Evolutionary conservation across 1,139 yeast genomes (phyloP).

Genomic region (Yamadazyma dushanensis): DNA sequence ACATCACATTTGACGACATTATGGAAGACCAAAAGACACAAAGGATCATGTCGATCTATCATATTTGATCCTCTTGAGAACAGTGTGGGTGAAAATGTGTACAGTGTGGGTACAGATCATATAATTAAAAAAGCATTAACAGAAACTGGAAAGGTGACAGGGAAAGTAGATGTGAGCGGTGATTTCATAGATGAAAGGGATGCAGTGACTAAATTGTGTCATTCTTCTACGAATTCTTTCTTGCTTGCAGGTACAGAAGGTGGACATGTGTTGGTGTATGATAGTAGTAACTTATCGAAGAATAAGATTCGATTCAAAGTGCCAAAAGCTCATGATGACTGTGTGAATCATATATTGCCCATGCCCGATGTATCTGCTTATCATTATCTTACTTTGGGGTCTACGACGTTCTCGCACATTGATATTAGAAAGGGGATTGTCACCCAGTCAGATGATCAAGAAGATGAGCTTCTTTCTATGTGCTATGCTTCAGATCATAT

Average conservation of each 20-base stretch:
- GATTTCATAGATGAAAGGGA: conserved; percentile 30
- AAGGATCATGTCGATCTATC: conserved; percentile 80
- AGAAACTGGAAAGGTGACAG: conserved; percentile 72
- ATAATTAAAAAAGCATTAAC: conserved; percentile 74
- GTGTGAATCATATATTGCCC: conserved; percentile 71
- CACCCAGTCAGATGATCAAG: conserved; percentile 81
- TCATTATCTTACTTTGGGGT: conserved; percentile 79
- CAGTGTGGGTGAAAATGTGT: conserved; percentile 54
- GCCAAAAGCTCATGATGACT: conserved; percentile 64
- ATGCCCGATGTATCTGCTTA: conserved; percentile 73
- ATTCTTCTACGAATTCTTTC: conserved; percentile 63
- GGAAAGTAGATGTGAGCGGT: conserved; percentile 41
- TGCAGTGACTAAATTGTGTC: conserved; percentile 60
- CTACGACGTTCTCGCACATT: conserved; percentile 76
- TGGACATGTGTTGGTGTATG: conserved; percentile 65
- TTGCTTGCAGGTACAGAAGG: conserved; percentile 77
- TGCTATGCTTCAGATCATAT: conserved; percentile 55
- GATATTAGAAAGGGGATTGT: conserved; percentile 73
- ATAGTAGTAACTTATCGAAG: conserved; percentile 49
- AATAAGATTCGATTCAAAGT: conserved; percentile 42
- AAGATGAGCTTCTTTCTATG: conserved; percentile 82
- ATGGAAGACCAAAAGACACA: conserved; percentile 91
- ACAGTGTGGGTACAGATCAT: conserved; percentile 78
- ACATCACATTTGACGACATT: conserved; percentile 35
- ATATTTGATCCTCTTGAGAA: conserved; percentile 56